Evolutionary conservation across 352 stramenopile species (phyloP).

Genomic region (Phytophthora aleatoria): DNA sequence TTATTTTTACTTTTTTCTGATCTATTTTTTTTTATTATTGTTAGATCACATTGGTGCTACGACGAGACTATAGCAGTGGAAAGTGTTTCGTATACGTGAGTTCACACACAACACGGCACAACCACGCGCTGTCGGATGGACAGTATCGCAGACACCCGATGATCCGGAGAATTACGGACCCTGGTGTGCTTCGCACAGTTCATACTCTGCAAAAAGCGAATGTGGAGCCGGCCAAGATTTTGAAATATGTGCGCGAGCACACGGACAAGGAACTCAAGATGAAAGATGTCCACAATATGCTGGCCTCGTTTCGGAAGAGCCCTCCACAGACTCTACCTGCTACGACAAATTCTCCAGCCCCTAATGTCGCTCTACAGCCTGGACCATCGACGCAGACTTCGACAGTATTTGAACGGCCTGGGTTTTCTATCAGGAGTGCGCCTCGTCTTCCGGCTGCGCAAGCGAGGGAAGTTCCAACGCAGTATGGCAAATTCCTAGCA

Average conservation of each 20-base stretch:
- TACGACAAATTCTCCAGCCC: not conserved
- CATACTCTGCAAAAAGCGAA: conserved; percentile 28
- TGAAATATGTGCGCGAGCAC: conserved; percentile 35
- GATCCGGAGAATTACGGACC: conserved; percentile 33
- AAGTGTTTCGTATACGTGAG: conserved; percentile 33
- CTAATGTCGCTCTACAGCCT: not conserved
- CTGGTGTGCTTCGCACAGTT: conserved; percentile 23
- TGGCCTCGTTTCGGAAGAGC: conserved; percentile 26
- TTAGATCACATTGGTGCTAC: conserved; percentile 34
- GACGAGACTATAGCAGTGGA: conserved; percentile 21
- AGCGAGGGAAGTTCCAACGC: conserved; percentile 11
- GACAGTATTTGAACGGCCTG: not conserved
- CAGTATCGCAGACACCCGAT: conserved; percentile 30
- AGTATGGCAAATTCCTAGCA: conserved; percentile 36
- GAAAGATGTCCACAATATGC: conserved; percentile 35
- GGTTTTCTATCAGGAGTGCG: conserved; percentile 7
- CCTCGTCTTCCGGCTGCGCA: not conserved
- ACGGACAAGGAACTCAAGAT: conserved; percentile 31
- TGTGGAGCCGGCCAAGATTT: conserved; percentile 29
- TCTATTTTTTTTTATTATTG: conserved; percentile 2
- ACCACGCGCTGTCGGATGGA: conserved; percentile 29
- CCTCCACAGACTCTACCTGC: not conserved
- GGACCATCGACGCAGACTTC: not conserved
- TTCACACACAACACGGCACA: conserved; percentile 31
- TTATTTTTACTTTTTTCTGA: not conserved